These are phyloP conservation scores for Cairneyella variabilis DNA, from an alignment of 495 filamentous ascomycete genomes.

Conservation along the genomic window DNA sequence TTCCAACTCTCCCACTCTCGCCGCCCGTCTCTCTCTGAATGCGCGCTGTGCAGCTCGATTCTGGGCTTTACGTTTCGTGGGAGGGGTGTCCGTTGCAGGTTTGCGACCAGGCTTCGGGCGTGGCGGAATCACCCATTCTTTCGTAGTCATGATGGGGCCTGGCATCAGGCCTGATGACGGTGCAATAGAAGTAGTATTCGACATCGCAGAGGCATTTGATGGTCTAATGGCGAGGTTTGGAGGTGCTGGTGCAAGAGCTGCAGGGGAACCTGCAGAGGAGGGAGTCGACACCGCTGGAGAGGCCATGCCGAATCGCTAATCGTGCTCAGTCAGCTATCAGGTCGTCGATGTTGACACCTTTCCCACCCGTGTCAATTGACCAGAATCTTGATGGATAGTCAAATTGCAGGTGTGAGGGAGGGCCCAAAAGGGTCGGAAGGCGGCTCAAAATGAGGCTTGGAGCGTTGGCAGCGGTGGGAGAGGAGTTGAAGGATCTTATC, in stretches of 20 bases:
- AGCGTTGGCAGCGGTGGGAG: too few species aligned
- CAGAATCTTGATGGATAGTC: too few species aligned
- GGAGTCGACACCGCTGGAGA: conserved; percentile 27
- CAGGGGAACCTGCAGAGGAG: conserved; percentile 26
- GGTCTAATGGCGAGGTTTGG: conserved; percentile 24
- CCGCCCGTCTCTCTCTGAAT: conserved; percentile 82
- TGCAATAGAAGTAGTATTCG: conserved; percentile 16
- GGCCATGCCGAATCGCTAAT: conserved; percentile 18
- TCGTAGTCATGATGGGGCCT: conserved; percentile 55
- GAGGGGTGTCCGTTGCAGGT: conserved; percentile 85
- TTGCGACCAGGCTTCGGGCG: conserved; percentile 91
- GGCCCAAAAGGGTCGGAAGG: too few species aligned
- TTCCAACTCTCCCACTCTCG: conserved; percentile 80
- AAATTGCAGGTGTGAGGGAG: too few species aligned
- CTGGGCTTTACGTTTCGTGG: conserved; percentile 88
- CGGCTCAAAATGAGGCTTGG: too few species aligned
- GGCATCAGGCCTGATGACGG: conserved; percentile 14
- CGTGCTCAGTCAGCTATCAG: neutral
- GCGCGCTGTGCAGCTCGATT: conserved; percentile 90
- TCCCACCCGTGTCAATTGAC: neutral
- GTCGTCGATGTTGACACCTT: neutral
- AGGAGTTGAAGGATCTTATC: too few species aligned
- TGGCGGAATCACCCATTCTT: conserved; percentile 85
- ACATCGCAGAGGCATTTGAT: neutral
- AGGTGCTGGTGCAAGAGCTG: conserved; percentile 22